Conservation (phyloP, 2,329 filamentous ascomycete genomes). For the Chaetothyriales sp. region DNA sequence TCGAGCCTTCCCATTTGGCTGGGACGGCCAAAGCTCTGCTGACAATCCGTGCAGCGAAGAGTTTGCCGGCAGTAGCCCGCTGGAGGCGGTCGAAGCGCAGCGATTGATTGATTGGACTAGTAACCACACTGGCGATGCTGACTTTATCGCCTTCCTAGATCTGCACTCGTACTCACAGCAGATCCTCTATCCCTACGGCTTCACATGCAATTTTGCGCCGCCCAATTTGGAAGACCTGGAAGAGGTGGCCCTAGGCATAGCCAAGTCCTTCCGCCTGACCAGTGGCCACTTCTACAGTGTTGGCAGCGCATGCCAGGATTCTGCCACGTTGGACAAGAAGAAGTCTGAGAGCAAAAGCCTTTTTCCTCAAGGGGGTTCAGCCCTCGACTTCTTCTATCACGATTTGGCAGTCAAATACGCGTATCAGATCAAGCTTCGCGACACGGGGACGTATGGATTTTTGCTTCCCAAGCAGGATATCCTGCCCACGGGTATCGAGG, state of each 20-base stretch:
- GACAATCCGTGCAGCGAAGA: constrained; percentile 81
- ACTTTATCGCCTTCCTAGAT: constrained; percentile 75
- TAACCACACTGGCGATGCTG: constrained; percentile 60
- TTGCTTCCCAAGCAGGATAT: constrained; percentile 76
- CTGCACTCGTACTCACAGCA: constrained; percentile 93
- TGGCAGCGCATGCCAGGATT: constrained; percentile 73
- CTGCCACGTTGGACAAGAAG: constrained; percentile 33
- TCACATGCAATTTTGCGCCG: constrained; percentile 61
- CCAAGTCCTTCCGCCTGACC: constrained; percentile 73
- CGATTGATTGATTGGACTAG: constrained; percentile 66
- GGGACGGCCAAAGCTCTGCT: constrained; percentile 52
- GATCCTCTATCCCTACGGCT: constrained; percentile 82
- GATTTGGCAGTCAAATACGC: constrained; percentile 67
- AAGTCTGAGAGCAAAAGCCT: constrained; percentile 28
- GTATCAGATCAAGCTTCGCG: constrained; percentile 84
- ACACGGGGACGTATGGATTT: constrained; percentile 90
- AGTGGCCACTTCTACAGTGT: constrained; percentile 63
- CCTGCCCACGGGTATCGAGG: constrained; percentile 74
- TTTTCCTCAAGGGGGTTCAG: constrained; percentile 66
- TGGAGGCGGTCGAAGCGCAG: constrained; percentile 66
- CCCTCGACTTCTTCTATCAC: constrained; percentile 91
- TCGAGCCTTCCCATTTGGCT: constrained; percentile 69
- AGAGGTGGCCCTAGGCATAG: constrained; percentile 73
- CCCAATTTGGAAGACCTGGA: constrained; percentile 83
- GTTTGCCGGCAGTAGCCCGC: constrained; percentile 69